phyloP scores from a whole-genome alignment of 2,329 filamentous ascomycete genomes.

The Rhynchosporium secalis region DNA sequence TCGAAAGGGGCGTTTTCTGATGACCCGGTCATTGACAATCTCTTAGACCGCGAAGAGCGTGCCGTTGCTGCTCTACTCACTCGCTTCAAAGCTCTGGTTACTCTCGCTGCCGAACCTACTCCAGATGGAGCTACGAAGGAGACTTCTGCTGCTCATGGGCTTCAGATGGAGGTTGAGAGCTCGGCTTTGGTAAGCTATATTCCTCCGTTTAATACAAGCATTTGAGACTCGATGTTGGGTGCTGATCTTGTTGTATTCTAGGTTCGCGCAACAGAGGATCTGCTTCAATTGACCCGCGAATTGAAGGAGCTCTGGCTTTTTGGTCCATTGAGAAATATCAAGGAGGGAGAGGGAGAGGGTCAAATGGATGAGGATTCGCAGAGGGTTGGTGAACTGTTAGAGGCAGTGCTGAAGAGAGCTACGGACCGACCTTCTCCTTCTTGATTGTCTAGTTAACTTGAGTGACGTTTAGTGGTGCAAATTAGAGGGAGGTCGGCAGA shows the following conservation, averaged over 20 bases:
- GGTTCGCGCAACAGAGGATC: conserved; percentile 43
- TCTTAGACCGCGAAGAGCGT: conserved; percentile 48
- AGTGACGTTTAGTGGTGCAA: neutral
- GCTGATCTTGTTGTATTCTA: conserved; percentile 16
- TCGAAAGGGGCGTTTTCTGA: neutral
- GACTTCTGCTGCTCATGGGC: conserved; percentile 36
- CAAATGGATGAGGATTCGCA: conserved; percentile 44
- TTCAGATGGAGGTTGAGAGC: conserved; percentile 40
- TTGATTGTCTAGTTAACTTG: neutral
- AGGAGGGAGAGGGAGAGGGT: conserved; percentile 44
- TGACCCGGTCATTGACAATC: conserved; percentile 19
- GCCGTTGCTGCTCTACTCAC: conserved; percentile 48
- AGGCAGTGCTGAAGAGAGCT: conserved; percentile 26
- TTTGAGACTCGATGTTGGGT: neutral
- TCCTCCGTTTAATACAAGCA: neutral
- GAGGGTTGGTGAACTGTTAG: conserved; percentile 35
- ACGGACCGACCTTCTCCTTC: conserved; percentile 3
- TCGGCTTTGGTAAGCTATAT: conserved; percentile 35
- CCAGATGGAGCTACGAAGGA: conserved; percentile 37
- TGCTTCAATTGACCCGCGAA: conserved; percentile 49
- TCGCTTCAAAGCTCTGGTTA: conserved; percentile 47
- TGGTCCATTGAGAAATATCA: conserved; percentile 48
- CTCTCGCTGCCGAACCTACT: conserved; percentile 31
- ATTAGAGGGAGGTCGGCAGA: neutral
- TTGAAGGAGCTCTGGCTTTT: conserved; percentile 53